Percentiles rank a stretch among this genome's conserved stretches.
Evolutionary conservation across 2,329 filamentous ascomycete genomes (phyloP).

Genomic region (Drechslerella stenobrocha): DNA sequence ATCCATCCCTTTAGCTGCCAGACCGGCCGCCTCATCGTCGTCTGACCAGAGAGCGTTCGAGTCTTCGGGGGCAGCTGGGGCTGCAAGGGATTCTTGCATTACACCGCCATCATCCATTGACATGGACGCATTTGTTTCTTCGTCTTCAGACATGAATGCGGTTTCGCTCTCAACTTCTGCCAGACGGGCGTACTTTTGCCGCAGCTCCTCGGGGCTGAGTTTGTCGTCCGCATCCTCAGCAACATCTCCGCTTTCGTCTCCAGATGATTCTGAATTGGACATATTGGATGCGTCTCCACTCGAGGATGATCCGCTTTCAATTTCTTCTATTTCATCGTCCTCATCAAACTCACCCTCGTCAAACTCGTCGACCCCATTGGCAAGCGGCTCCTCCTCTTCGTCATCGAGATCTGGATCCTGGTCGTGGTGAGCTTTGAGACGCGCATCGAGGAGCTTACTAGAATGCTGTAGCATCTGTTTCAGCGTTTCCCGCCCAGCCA

Average conservation of each 20-base stretch:
- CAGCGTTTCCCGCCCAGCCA: slow-evolving; percentile 59
- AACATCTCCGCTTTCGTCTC: slow-evolving; percentile 59
- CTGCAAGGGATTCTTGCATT: slow-evolving; percentile 58
- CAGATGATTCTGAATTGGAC: slow-evolving; percentile 58
- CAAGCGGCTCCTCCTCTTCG: slow-evolving; percentile 5
- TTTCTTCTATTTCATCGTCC: slow-evolving; percentile 57
- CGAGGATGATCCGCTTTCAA: slow-evolving; percentile 52
- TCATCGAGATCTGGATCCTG: slow-evolving; percentile 44
- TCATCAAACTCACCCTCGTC: slow-evolving; percentile 60
- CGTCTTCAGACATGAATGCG: slow-evolving; percentile 57
- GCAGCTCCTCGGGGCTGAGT: slow-evolving; percentile 52
- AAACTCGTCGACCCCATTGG: slow-evolving; percentile 55
- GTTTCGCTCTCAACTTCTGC: slow-evolving; percentile 47
- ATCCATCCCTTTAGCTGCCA: slow-evolving; percentile 53
- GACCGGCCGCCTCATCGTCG: slow-evolving; percentile 51
- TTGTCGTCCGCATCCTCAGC: slow-evolving; percentile 53
- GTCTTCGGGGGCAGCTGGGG: slow-evolving; percentile 53
- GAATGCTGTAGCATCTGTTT: slow-evolving; percentile 62
- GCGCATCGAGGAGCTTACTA: slow-evolving; percentile 59
- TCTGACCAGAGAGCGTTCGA: slow-evolving; percentile 48
- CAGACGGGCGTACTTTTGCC: slow-evolving; percentile 51
- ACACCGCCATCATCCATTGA: slow-evolving; percentile 64
- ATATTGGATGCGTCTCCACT: slow-evolving; percentile 54
- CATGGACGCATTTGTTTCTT: slow-evolving; percentile 63
- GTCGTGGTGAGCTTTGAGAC: slow-evolving; percentile 55